Percentiles rank a stretch among this genome's conserved stretches.
These are phyloP conservation scores for Hydrangea macrophylla DNA, from an alignment of 148 eudicot genomes.

Conservation along the genomic window DNA sequence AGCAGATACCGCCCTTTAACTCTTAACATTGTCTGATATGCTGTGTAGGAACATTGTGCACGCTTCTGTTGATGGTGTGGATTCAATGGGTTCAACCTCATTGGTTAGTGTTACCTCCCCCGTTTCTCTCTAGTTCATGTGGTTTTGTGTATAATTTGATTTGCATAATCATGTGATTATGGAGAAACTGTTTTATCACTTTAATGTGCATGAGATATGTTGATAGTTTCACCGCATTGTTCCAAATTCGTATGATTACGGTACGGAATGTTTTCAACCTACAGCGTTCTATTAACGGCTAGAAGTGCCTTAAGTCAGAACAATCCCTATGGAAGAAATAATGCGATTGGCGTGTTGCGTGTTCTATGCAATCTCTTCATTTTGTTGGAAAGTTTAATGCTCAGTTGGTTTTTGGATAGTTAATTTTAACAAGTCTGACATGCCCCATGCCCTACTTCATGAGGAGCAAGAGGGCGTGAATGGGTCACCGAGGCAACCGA, in stretches of 20 bases:
- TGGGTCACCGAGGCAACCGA: no score
- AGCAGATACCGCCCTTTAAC: not conserved
- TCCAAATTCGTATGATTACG: not conserved
- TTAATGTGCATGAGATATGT: not conserved
- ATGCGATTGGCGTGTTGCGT: not conserved
- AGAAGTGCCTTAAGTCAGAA: no score
- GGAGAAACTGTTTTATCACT: not conserved
- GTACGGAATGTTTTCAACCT: not conserved
- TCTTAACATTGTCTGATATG: conserved; percentile 1
- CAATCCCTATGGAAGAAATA: no score
- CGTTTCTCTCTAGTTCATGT: not conserved
- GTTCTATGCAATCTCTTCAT: not conserved
- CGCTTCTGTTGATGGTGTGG: conserved; percentile 45
- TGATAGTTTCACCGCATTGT: not conserved
- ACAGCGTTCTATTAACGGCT: not conserved
- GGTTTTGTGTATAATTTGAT: not conserved
- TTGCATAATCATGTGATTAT: not conserved
- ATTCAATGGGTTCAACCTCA: conserved; percentile 34
- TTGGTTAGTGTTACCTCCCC: conserved; percentile 34
- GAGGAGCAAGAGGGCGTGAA: no score
- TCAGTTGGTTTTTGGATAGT: not conserved
- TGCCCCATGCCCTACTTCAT: no score
- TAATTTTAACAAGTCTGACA: not conserved
- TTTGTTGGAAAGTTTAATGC: not conserved
- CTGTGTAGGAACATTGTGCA: conserved; percentile 32